These are phyloP conservation scores for Neopestalotiopsis sp. DNA, from an alignment of 2,329 filamentous ascomycete species.

Conservation along the genomic window DNA sequence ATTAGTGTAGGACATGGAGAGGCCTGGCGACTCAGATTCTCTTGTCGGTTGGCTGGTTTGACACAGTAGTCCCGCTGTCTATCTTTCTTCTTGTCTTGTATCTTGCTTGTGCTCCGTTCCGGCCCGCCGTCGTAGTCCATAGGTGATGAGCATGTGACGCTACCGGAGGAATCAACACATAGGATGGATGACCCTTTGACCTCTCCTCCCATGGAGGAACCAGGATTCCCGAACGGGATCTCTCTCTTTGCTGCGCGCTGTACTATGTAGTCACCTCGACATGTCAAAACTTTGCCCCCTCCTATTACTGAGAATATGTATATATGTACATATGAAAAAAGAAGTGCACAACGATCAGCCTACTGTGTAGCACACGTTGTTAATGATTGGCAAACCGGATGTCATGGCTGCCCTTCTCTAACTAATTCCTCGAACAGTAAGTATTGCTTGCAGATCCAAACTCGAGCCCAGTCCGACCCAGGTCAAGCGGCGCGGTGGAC, in stretches of 20 bases:
- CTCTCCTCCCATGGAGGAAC: background rate
- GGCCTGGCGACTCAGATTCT: background rate
- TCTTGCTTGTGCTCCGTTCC: background rate
- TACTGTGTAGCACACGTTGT: background rate
- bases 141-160: constrained; percentile 13
- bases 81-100: background rate
- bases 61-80: constrained; percentile 4
- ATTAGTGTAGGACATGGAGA: background rate
- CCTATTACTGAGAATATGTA: background rate
- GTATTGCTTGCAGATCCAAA: background rate
- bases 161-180: constrained; percentile 9
- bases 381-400: background rate
- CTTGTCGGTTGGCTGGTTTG: background rate
- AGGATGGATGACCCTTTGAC: background rate
- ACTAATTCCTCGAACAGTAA: background rate
- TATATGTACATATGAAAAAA: background rate
- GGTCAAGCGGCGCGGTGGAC: background rate
- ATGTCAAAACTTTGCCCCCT: background rate
- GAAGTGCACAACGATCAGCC: background rate
- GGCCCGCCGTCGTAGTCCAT: constrained; percentile 6
- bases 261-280: background rate
- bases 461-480: background rate
- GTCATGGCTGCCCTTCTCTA: background rate
- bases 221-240: background rate
- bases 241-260: background rate